Evolutionary conservation across 2,329 filamentous ascomycete genomes (phyloP), one percentile per base, ranked within the genome.

Genomic region (Aureobasidium sp.): DNA sequence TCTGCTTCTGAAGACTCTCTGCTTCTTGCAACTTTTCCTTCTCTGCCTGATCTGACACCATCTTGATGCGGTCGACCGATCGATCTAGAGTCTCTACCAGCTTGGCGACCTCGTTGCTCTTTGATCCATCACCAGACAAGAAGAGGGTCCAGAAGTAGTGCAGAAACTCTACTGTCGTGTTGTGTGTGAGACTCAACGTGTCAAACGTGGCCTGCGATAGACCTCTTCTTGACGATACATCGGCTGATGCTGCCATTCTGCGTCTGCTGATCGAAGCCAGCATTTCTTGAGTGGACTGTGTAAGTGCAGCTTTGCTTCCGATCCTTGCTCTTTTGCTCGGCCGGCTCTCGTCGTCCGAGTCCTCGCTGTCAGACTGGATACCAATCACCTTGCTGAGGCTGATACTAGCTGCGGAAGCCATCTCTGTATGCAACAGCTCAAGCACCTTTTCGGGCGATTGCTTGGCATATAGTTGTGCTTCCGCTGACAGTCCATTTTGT

Each of bases 91-190:
- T 93, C 71, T 96, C 90, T 8, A 89, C 86, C 50, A 97, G 81
- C 64, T 89, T 91, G 7, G 86, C 85, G 15, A 97, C 81, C 74
- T 99, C 93, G 45, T 81, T 81, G 0, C 90, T 90, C 37, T 90
- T 86, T 4, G 69, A 67, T 63, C 90, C 87, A 70, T 97, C 90
- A 15, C 92, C 93, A 0, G 92, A 97, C 29, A 96, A 81, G 70
- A 96, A 99, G 0, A 92, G 86, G 37, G 85, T 83, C 93, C 93
- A 99, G 77, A 99, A 99, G 73, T 97, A 95, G 68, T 93, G 90
- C n/a, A 99, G 78, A 70, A 97, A 99, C 71, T 99, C 94, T 40
- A 90, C 88, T 0, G 91, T 95, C 0, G 94, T 99, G 59, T 92
- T 92, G 72, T 97, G 91, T 0, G 93, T 96, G 61, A 89, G 80